Evolutionary conservation across 2,329 filamentous ascomycete species (phyloP), one percentile per base, ranked within the genome.

Genomic region (Nigrospora oryzae): DNA sequence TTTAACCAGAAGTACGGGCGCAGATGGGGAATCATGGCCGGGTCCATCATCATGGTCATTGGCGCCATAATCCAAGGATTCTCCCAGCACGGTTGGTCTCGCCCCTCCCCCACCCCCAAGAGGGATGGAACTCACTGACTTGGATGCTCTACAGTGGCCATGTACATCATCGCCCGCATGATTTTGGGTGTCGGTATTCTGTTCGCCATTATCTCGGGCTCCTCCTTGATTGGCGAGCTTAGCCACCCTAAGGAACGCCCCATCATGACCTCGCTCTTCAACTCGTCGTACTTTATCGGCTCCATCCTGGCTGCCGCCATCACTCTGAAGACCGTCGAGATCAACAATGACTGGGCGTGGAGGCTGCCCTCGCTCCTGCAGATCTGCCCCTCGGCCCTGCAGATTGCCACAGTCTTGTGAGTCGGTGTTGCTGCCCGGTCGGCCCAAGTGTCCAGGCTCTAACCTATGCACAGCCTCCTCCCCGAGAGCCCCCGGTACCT

Each of bases 401-500:
- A 70, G 48, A 61, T 71, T 42, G 34, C 32, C 37, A 62, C 65
- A 19, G 57, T 68, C 48, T 64, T 68, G 62, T 66, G 48, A 47
- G 58, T 42, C 3, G 1, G 14, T 16, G 6, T 13, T 12, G 11
- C 17, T 12, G 14, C 35, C 23, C 23, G 5, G 23, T 7, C 5
- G 2, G 11, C 40, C 23, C 28, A 8, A 28, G 12, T 13, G 14
- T n/a, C 11, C 3, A 32, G 16, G 16, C 11, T 28, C 15, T 19
- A 2, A 37, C 17, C 30, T 0, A 11, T 6, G 16, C 7, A 34
- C 11, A 61, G 58, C 37, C 56, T 77, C 42, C 67, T 79, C 5
- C 79, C 79, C 0, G 81, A 84, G 49, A 78, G 71, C 1, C 80
- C 80, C 1, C 69, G 80, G 34, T 83, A 72, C 70, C 58, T 81